phyloP scores from a whole-genome alignment of 2,329 filamentous ascomycete genomes.

The Apiospora aurea region DNA sequence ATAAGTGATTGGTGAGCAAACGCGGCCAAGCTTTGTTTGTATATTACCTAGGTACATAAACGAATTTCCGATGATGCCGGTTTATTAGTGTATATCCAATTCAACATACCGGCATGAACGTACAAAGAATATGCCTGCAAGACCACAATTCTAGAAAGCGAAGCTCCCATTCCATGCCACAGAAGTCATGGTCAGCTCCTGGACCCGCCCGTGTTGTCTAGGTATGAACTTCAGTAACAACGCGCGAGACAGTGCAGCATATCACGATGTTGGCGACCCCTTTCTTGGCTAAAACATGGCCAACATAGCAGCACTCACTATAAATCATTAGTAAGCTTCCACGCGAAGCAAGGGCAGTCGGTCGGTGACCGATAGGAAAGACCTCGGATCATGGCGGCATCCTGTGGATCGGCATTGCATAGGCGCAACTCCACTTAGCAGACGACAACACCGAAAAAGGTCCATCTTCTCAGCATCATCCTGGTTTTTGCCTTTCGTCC shows the following conservation, averaged over 20 bases:
- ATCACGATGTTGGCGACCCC: background rate
- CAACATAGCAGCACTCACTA: background rate
- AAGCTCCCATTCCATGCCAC: background rate
- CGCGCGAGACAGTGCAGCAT: background rate
- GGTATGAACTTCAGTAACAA: too few species aligned
- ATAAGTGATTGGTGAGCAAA: background rate
- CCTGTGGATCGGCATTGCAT: constrained; percentile 13
- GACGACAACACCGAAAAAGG: background rate
- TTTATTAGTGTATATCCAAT: too few species aligned
- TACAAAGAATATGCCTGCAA: background rate
- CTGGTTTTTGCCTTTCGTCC: background rate
- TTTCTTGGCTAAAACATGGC: background rate
- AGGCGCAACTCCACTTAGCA: constrained; percentile 14
- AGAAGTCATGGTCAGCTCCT: background rate
- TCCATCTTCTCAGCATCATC: constrained; percentile 11
- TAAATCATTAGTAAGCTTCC: background rate
- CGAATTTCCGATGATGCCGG: background rate
- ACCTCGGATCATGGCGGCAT: constrained; percentile 1
- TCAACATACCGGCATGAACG: background rate
- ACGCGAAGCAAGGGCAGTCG: background rate
- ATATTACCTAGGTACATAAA: too few species aligned
- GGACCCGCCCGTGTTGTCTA: background rate
- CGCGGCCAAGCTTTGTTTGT: background rate
- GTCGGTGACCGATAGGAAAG: background rate
- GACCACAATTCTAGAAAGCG: background rate